Evolutionary conservation across 2,329 filamentous ascomycete genomes (phyloP).

Genomic region (Cordyceps cicadae): DNA sequence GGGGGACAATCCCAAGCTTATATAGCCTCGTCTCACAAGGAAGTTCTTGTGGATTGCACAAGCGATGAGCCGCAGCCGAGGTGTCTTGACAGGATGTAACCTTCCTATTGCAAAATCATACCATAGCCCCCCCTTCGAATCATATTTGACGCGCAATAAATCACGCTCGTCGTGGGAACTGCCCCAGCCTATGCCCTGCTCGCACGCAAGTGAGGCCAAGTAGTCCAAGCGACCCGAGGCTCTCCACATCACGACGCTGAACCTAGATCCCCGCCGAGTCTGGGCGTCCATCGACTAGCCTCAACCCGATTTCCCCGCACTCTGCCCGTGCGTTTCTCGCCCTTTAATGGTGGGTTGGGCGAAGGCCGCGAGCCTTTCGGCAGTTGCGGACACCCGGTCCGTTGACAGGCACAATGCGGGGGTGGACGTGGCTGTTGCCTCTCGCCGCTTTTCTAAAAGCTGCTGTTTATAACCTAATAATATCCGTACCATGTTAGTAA

Average conservation of each 20-base stretch:
- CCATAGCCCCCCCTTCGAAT: not conserved
- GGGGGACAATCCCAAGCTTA: not conserved
- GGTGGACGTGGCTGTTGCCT: not conserved
- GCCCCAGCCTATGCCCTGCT: not conserved
- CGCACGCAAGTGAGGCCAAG: not conserved
- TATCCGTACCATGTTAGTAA: not conserved
- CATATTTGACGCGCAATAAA: not conserved
- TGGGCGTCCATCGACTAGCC: not conserved
- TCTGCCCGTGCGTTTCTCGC: not conserved
- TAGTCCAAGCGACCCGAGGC: not conserved
- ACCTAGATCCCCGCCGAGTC: not conserved
- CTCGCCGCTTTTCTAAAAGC: not conserved
- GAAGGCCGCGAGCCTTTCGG: not conserved
- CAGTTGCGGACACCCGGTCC: not conserved
- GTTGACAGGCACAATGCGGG: not conserved
- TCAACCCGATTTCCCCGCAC: not conserved
- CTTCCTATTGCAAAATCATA: not conserved
- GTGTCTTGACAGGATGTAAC: not conserved
- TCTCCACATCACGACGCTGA: not conserved
- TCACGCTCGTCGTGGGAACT: not conserved
- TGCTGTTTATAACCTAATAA: not conserved
- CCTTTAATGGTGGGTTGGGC: not conserved
- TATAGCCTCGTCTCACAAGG: not conserved
- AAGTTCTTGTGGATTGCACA: not conserved
- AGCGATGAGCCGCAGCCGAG: not conserved